A percentile compares a stretch with the other conserved stretches of the same genome.
Evolutionary conservation across 2,329 filamentous ascomycete species (phyloP).

Genomic region (Trichoderma atroviride): DNA sequence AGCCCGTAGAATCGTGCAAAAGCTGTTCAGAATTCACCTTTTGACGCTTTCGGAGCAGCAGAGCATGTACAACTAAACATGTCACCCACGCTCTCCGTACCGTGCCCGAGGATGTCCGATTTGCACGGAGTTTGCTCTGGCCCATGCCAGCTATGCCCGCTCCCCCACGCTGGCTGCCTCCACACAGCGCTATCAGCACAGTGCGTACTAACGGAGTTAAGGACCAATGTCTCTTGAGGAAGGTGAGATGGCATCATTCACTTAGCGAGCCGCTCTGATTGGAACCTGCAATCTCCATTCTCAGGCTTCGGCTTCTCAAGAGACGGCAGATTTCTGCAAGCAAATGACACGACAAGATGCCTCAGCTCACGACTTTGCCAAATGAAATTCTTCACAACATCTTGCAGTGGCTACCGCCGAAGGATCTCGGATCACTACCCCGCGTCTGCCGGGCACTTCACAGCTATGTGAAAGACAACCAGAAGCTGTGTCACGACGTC

Average conservation of each 20-base stretch:
- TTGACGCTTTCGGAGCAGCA: neutral
- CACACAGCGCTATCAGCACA: neutral
- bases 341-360: slow-evolving; percentile 6
- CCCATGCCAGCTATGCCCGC: neutral
- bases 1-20: neutral
- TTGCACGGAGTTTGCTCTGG: slow-evolving; percentile 9
- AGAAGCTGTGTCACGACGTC: slow-evolving; percentile 61
- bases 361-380: slow-evolving; percentile 47
- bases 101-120: neutral
- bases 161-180: neutral
- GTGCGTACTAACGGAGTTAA: slow-evolving; percentile 11
- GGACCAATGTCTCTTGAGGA: neutral
- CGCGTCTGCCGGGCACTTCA: slow-evolving; percentile 56
- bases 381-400: slow-evolving; percentile 67
- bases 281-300: neutral
- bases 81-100: neutral
- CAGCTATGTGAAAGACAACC: slow-evolving; percentile 59
- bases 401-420: slow-evolving; percentile 57
- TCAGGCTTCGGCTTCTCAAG: neutral
- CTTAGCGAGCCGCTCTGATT: slow-evolving; percentile 3
- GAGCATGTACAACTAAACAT: neutral
- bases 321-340: neutral
- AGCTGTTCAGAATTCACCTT: neutral
- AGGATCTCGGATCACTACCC: slow-evolving; percentile 57
- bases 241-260: slow-evolving; percentile 20